Evolutionary conservation across 768 basidiomycete species (phyloP).

Genomic region (Baorangia bicolor): DNA sequence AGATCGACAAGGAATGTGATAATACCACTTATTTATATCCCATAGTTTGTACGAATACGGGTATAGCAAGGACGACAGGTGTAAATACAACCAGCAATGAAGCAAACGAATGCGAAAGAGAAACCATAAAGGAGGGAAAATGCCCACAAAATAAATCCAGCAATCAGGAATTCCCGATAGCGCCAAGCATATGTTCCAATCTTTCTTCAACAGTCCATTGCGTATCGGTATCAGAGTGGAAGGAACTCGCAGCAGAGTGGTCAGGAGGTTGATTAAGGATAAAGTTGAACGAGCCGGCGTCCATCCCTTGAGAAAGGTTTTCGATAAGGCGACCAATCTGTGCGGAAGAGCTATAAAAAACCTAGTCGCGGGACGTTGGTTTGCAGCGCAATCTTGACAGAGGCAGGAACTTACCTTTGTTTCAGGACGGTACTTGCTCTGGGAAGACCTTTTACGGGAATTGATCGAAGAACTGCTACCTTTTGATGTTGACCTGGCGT

Average conservation of each 20-base stretch:
- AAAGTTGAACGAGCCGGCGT: slow-evolving; percentile 83
- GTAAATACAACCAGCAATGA: slow-evolving; percentile 19
- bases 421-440: slow-evolving; percentile 67
- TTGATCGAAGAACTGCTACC: slow-evolving; percentile 58
- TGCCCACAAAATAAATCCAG: slow-evolving; percentile 27
- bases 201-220: slow-evolving; percentile 76
- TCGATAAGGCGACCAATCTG: slow-evolving; percentile 86
- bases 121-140: slow-evolving; percentile 8
- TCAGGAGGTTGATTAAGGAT: slow-evolving; percentile 42
- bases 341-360: slow-evolving; percentile 53
- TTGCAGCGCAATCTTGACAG: slow-evolving; percentile 2
- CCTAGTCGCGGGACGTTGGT: slow-evolving; percentile 16
- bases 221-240: slow-evolving; percentile 58
- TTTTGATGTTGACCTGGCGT: slow-evolving; percentile 63
- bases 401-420: slow-evolving; percentile 62
- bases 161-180: slow-evolving; percentile 33
- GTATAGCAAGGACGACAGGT: slow-evolving; percentile 25
- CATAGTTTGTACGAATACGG: slow-evolving; percentile 34
- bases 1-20: slow-evolving; percentile 14
- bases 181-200: slow-evolving; percentile 66
- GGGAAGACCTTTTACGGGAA: slow-evolving; percentile 56
- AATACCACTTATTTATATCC: slow-evolving; percentile 33
- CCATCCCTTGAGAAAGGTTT: slow-evolving; percentile 75
- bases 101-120: slow-evolving; percentile 15
- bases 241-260: slow-evolving; percentile 62